phyloP scores from a whole-genome alignment of 139 green algal species.

The Coelastrella sp. region DNA sequence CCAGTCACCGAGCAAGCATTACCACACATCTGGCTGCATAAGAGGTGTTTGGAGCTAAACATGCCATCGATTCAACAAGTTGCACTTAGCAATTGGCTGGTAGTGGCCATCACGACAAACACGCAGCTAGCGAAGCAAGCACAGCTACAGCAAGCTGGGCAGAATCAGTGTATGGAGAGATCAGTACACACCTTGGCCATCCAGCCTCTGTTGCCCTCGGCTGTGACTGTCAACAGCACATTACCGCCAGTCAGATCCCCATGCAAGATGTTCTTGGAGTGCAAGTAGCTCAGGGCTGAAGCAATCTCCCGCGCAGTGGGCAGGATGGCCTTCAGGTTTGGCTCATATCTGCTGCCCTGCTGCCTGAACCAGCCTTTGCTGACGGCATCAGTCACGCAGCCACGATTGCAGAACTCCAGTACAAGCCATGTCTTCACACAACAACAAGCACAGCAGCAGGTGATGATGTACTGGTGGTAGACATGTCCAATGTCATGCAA shows the following conservation, averaged over 20 bases:
- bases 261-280: conserved; percentile 70
- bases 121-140: too few relatives aligned
- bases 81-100: too few relatives aligned
- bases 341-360: neutral
- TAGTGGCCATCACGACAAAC: too few relatives aligned
- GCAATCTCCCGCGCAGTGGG: conserved; percentile 64
- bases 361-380: conserved; percentile 57
- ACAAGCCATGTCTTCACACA: conserved; percentile 68
- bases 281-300: conserved; percentile 72
- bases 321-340: neutral
- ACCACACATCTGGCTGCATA: too few relatives aligned
- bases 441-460: neutral
- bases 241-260: conserved; percentile 76
- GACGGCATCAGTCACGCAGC: conserved; percentile 38
- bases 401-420: conserved; percentile 64
- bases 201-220: conserved; percentile 59
- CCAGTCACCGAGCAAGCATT: neutral
- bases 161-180: too few relatives aligned
- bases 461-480: too few relatives aligned
- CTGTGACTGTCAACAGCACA: conserved; percentile 57
- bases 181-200: conserved; percentile 58
- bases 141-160: too few relatives aligned
- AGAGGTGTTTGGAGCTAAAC: too few relatives aligned
- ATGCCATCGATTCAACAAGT: too few relatives aligned
- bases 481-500: too few relatives aligned